A percentile compares a stretch with the other conserved stretches of the same genome.
Evolutionary conservation across 1,139 yeast genomes (phyloP).

Genomic region (Scheffersomyces titani): DNA sequence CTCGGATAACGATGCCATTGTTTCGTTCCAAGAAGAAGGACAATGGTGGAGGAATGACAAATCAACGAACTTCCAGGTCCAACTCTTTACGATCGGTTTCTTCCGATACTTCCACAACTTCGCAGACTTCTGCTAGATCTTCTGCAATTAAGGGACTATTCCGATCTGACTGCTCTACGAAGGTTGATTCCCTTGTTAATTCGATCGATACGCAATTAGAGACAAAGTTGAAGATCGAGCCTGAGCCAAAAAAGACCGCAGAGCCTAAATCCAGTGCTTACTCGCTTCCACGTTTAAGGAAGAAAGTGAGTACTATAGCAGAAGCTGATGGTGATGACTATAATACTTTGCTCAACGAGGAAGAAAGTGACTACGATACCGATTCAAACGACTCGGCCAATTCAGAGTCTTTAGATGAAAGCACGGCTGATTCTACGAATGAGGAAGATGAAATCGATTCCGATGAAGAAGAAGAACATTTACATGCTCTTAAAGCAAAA

Average conservation of each 20-base stretch:
- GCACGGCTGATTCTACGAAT: slow-evolving; percentile 27
- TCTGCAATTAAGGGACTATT: neutral
- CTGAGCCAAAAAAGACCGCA: neutral
- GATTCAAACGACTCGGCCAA: slow-evolving; percentile 18
- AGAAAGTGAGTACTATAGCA: slow-evolving; percentile 24
- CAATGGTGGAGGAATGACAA: neutral
- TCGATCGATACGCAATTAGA: neutral
- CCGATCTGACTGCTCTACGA: neutral
- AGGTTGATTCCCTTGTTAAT: neutral
- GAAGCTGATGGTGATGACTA: slow-evolving; percentile 13
- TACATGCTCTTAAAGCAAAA: slow-evolving; percentile 26
- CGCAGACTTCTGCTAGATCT: neutral
- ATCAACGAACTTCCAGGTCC: neutral
- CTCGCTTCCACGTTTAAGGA: slow-evolving; percentile 9
- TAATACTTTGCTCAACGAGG: slow-evolving; percentile 5
- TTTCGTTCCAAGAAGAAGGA: neutral
- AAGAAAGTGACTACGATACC: slow-evolving; percentile 10
- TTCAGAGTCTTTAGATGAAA: slow-evolving; percentile 17
- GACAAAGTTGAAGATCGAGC: neutral
- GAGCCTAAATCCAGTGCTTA: neutral
- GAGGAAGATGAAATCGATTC: slow-evolving; percentile 20
- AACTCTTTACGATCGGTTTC: neutral
- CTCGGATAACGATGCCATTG: neutral
- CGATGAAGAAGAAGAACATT: slow-evolving; percentile 20
- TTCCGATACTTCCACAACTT: neutral